Conservation (phyloP, 1,284 basidiomycete species). For the Ganoderma lingzhi region DNA sequence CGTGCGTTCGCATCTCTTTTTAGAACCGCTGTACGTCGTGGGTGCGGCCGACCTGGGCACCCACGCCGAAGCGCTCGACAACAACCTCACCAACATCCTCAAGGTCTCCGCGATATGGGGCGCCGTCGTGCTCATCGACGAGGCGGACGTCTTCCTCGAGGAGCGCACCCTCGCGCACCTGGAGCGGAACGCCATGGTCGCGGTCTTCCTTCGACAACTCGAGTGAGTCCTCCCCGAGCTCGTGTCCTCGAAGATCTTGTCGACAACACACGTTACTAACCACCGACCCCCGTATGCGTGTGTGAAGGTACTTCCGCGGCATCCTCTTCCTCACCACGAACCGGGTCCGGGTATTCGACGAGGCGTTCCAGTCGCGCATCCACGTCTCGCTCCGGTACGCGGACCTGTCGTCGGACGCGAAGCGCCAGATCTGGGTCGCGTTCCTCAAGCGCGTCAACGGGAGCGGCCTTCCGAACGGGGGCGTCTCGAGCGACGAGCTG, state of each 20-base stretch:
- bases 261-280: background rate
- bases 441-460: conserved; percentile 61
- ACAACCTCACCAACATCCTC: conserved; percentile 38
- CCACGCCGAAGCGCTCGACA: conserved; percentile 46
- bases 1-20: background rate
- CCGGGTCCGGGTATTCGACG: conserved; percentile 70
- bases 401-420: conserved; percentile 58
- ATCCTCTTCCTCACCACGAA: conserved; percentile 76
- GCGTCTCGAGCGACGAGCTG: conserved; percentile 53
- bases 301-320: conserved; percentile 64
- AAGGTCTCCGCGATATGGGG: conserved; percentile 68
- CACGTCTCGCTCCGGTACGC: conserved; percentile 70
- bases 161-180: conserved; percentile 66
- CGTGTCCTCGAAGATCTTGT: too few species aligned
- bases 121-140: conserved; percentile 70
- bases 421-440: conserved; percentile 64
- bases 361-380: conserved; percentile 73
- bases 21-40: conserved; percentile 60
- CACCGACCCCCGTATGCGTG: background rate
- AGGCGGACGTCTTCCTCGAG: conserved; percentile 65
- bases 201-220: conserved; percentile 50
- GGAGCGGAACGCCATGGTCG: conserved; percentile 71
- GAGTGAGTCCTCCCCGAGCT: conserved; percentile 32
- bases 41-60: conserved; percentile 71
- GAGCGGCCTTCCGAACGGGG: conserved; percentile 35